phyloP scores from a whole-genome alignment of 2,329 filamentous ascomycete species.

The Grosmannia clavigera region DNA sequence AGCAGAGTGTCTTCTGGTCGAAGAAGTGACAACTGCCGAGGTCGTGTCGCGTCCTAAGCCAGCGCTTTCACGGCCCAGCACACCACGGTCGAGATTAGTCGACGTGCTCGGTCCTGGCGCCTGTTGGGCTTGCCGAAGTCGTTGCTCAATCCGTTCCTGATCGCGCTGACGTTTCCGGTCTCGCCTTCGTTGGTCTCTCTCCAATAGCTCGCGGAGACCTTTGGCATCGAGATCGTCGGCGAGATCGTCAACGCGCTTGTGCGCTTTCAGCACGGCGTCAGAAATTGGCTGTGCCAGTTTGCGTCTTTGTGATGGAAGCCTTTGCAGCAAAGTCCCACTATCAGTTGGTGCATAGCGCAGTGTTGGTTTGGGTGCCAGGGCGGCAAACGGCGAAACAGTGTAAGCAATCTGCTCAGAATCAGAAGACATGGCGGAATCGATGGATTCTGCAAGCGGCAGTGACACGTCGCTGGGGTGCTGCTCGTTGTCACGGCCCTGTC shows the following conservation, averaged over 20 bases:
- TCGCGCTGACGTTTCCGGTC: slow-evolving; percentile 62
- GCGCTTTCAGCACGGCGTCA: slow-evolving; percentile 47
- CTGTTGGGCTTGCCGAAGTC: slow-evolving; percentile 55
- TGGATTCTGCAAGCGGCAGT: slow-evolving; percentile 59
- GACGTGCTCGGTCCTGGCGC: slow-evolving; percentile 26
- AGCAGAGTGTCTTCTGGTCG: slow-evolving; percentile 29
- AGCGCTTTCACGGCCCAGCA: slow-evolving; percentile 44
- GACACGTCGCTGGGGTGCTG: slow-evolving; percentile 61
- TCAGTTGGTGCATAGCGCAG: slow-evolving; percentile 50
- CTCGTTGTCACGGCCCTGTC: slow-evolving; percentile 27
- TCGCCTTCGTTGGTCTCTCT: slow-evolving; percentile 69
- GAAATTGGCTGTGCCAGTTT: slow-evolving; percentile 41
- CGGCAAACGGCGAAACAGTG: slow-evolving; percentile 66
- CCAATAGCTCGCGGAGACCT: slow-evolving; percentile 77
- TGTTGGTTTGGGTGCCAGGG: slow-evolving; percentile 76
- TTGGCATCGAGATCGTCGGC: slow-evolving; percentile 78
- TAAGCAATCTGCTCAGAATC: slow-evolving; percentile 65
- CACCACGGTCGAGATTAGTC: slow-evolving; percentile 44
- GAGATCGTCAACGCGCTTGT: slow-evolving; percentile 55
- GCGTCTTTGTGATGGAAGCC: slow-evolving; percentile 38
- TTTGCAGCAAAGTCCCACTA: slow-evolving; percentile 30
- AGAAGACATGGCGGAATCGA: slow-evolving; percentile 65
- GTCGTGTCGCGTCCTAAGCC: slow-evolving; percentile 40
- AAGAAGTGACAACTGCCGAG: slow-evolving; percentile 44
- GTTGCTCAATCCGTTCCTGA: slow-evolving; percentile 52